Evolutionary conservation across 2,329 filamentous ascomycete genomes (phyloP).

Genomic region (Dryadomyces quercivorus): DNA sequence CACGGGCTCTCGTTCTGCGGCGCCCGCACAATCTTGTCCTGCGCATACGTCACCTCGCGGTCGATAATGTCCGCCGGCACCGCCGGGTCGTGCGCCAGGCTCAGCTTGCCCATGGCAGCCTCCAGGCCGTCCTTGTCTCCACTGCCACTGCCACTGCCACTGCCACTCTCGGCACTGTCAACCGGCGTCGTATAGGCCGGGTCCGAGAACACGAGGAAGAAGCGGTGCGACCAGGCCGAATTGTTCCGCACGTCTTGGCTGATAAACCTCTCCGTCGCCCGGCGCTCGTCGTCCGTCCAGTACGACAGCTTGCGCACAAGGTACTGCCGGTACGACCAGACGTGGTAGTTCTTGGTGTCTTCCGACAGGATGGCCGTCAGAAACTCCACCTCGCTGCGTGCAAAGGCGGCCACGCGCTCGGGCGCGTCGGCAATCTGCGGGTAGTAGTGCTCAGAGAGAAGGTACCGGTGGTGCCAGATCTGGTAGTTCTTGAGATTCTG

Average conservation of each 20-base stretch:
- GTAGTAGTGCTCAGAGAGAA: constrained; percentile 48
- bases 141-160: neutral
- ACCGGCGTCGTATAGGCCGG: constrained; percentile 22
- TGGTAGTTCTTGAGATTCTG: constrained; percentile 95
- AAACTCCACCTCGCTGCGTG: constrained; percentile 59
- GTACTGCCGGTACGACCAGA: constrained; percentile 88
- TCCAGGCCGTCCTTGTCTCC: neutral
- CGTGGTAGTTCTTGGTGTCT: constrained; percentile 96
- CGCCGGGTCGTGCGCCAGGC: constrained; percentile 39
- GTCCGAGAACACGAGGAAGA: constrained; percentile 75
- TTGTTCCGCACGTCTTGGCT: constrained; percentile 83
- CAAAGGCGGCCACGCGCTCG: constrained; percentile 44
- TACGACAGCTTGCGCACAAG: constrained; percentile 52
- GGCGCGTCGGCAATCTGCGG: constrained; percentile 46
- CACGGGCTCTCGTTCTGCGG: constrained; percentile 92
- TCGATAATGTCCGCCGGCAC: constrained; percentile 54
- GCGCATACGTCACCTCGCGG: constrained; percentile 62
- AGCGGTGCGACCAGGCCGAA: constrained; percentile 94
- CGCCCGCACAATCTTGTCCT: constrained; percentile 61
- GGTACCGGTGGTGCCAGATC: constrained; percentile 73
- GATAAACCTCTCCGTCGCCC: constrained; percentile 60
- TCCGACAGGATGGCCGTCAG: constrained; percentile 67
- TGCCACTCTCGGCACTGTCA: no score
- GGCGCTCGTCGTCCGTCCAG: constrained; percentile 54
- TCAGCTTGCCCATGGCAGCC: constrained; percentile 21